A percentile compares a stretch with the other conserved stretches of the same genome.
phyloP scores from a whole-genome alignment of 345 rosid species.

The Citrus inodora region DNA sequence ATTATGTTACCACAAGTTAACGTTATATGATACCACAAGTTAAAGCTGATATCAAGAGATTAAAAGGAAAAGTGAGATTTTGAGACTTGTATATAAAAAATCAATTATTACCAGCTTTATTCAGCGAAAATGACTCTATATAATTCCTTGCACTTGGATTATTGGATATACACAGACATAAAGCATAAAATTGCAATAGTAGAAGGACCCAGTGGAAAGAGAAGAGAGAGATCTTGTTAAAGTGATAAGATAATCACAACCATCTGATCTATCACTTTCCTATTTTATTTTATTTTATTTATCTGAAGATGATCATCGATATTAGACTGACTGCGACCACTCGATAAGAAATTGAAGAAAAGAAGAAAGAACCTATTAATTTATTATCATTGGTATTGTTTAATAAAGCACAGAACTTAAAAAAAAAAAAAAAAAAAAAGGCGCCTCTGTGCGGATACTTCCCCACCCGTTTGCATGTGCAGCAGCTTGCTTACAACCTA shows the following conservation, averaged over 20 bases:
- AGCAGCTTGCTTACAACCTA: slow-evolving; percentile 19
- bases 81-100: too few relatives aligned
- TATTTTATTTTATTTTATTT: too few relatives aligned
- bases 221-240: neutral
- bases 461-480: slow-evolving; percentile 29
- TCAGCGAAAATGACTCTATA: neutral
- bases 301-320: neutral
- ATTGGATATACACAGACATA: too few relatives aligned
- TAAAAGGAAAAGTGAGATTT: too few relatives aligned
- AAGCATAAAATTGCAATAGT: neutral
- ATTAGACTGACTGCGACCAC: neutral
- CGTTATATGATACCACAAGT: too few relatives aligned
- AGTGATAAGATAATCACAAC: slow-evolving; percentile 12
- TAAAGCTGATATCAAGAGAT: too few relatives aligned
- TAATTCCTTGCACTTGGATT: too few relatives aligned
- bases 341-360: neutral
- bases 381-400: neutral
- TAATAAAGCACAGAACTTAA: slow-evolving; percentile 1
- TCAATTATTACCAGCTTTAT: neutral
- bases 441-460: neutral
- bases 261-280: slow-evolving; percentile 15
- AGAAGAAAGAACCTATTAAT: neutral
- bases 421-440: neutral
- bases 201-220: neutral
- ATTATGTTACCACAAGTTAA: too few relatives aligned